Evolutionary conservation across 768 basidiomycete species (phyloP).

Genomic region (Cantharellus anzutake): DNA sequence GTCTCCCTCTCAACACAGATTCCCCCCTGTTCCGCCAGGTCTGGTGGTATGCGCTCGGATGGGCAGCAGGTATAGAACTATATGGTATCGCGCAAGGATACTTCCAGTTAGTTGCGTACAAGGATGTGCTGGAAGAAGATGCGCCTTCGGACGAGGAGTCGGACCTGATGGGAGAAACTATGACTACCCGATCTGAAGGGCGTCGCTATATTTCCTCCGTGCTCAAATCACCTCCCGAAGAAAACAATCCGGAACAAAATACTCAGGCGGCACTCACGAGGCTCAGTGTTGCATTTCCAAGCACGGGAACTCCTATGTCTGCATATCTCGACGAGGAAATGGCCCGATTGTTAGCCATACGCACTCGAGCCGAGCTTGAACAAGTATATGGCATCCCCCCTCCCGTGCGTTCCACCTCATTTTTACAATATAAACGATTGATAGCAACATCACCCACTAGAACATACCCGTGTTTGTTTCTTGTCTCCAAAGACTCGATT

Average conservation of each 20-base stretch:
- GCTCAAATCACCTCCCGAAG: neutral
- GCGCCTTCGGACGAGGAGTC: neutral
- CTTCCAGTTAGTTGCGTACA: constrained; percentile 31
- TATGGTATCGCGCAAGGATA: constrained; percentile 55
- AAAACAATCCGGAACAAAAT: neutral
- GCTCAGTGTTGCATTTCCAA: too few relatives aligned
- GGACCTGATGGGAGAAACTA: constrained; percentile 15
- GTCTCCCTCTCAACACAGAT: neutral
- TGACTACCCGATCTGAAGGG: constrained; percentile 10
- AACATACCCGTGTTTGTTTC: constrained; percentile 63
- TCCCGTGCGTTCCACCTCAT: constrained; percentile 33
- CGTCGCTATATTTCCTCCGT: neutral
- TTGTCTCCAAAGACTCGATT: constrained; percentile 57
- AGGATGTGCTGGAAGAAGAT: neutral
- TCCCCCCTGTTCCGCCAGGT: constrained; percentile 35
- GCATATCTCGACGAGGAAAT: constrained; percentile 26
- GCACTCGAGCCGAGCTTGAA: constrained; percentile 56
- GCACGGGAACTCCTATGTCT: neutral
- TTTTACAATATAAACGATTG: neutral
- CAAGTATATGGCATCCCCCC: constrained; percentile 63
- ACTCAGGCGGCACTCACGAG: neutral
- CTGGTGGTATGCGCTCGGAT: constrained; percentile 66
- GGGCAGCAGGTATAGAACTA: constrained; percentile 49
- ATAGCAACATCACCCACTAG: constrained; percentile 19
- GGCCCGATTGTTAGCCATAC: constrained; percentile 41